Evolutionary conservation across 768 basidiomycete genomes (phyloP).

Genomic region (Dacryopinax primogenitus): DNA sequence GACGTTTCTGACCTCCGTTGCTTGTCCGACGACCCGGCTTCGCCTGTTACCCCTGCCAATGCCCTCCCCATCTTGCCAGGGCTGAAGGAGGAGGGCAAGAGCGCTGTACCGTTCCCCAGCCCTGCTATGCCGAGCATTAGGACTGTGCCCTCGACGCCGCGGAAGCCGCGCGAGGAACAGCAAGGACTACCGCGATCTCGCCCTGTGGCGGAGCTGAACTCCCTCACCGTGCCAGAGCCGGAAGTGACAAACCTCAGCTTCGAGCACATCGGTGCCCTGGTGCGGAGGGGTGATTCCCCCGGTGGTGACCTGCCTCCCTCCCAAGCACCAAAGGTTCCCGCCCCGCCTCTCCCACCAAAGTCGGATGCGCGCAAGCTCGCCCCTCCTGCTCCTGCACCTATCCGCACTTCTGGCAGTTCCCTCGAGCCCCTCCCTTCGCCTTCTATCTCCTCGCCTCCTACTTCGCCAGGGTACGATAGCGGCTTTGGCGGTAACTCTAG

Average conservation of each 20-base stretch:
- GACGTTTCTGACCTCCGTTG: background rate
- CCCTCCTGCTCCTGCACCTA: background rate
- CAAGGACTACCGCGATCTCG: background rate
- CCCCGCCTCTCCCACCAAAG: background rate
- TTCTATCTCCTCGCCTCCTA: background rate
- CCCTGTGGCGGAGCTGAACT: background rate
- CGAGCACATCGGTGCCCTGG: background rate
- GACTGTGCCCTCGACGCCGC: background rate
- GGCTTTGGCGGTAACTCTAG: too few relatives aligned
- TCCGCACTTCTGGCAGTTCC: slow-evolving; percentile 8
- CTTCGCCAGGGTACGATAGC: background rate
- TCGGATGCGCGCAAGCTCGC: background rate
- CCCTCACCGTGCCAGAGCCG: background rate
- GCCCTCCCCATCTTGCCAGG: background rate
- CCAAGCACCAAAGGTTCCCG: too few relatives aligned
- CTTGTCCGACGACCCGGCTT: slow-evolving; percentile 5
- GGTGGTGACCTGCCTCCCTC: background rate
- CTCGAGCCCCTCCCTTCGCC: slow-evolving; percentile 5
- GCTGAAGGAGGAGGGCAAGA: background rate
- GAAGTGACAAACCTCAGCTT: background rate
- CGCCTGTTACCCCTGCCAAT: background rate
- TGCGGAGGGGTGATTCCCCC: background rate
- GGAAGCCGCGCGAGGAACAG: background rate
- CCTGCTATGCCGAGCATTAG: background rate
- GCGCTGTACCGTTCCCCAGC: background rate